Conservation (phyloP, 2,329 filamentous ascomycete genomes). For the Verticillium nonalfalfae region DNA sequence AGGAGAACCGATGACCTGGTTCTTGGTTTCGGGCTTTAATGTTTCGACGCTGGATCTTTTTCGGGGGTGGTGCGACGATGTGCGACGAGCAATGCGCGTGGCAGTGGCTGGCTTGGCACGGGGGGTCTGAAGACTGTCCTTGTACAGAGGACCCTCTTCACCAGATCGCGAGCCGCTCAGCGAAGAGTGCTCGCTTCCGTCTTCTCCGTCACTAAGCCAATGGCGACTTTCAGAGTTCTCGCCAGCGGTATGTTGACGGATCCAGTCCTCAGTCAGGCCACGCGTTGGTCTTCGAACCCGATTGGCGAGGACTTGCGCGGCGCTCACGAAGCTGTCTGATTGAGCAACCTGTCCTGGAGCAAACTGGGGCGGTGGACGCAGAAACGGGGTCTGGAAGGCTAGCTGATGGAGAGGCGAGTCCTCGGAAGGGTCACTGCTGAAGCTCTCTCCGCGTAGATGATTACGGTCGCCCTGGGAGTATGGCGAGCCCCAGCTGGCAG, state of each 20-base stretch:
- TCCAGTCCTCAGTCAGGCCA: slow-evolving; percentile 78
- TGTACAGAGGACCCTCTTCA: slow-evolving; percentile 37
- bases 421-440: slow-evolving; percentile 53
- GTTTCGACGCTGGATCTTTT: slow-evolving; percentile 52
- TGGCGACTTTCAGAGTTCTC: slow-evolving; percentile 41
- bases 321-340: slow-evolving; percentile 35
- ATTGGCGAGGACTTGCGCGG: slow-evolving; percentile 54
- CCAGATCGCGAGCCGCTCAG: slow-evolving; percentile 58
- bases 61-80: slow-evolving; percentile 31
- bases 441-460: slow-evolving; percentile 42
- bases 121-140: slow-evolving; percentile 41
- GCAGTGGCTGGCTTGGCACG: slow-evolving; percentile 24
- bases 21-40: slow-evolving; percentile 27
- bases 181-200: slow-evolving; percentile 70
- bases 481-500: slow-evolving; percentile 87
- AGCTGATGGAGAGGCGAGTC: slow-evolving; percentile 52
- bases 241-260: slow-evolving; percentile 73
- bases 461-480: slow-evolving; percentile 62
- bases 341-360: slow-evolving; percentile 28
- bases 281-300: slow-evolving; percentile 51
- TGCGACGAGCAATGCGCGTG: background rate
- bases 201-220: slow-evolving; percentile 24
- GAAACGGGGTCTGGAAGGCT: slow-evolving; percentile 55
- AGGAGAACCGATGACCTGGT: background rate
- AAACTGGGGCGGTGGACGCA: slow-evolving; percentile 47